Conservation (phyloP, 2,329 filamentous ascomycete genomes). For the Esteya vermicola region DNA sequence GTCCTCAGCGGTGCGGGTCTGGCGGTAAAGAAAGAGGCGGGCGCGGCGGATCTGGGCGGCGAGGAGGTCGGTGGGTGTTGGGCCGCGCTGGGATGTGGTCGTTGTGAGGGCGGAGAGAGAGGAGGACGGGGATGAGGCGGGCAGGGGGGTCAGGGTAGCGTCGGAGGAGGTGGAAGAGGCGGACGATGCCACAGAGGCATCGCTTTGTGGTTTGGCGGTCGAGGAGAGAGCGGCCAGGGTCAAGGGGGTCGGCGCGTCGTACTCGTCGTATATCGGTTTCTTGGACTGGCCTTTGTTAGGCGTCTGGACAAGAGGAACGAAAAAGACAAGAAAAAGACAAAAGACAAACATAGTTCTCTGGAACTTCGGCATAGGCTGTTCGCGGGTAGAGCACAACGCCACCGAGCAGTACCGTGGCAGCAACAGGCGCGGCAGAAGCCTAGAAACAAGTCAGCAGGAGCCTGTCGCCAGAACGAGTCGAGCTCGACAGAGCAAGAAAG, state of each 20-base stretch:
- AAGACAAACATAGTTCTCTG: conserved; percentile 14
- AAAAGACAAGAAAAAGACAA: neutral
- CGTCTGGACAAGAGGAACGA: neutral
- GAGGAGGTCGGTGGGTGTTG: conserved; percentile 80
- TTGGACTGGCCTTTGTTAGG: conserved; percentile 27
- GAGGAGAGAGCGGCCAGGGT: conserved; percentile 9
- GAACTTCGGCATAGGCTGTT: conserved; percentile 36
- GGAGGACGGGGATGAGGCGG: conserved; percentile 4
- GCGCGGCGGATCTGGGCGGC: conserved; percentile 67
- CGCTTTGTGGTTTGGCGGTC: conserved; percentile 8
- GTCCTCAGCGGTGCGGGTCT: conserved; percentile 63
- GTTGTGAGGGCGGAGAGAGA: conserved; percentile 13
- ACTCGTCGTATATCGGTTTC: conserved; percentile 73
- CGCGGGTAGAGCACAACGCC: conserved; percentile 32
- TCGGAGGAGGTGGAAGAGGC: conserved; percentile 5
- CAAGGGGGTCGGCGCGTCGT: conserved; percentile 24
- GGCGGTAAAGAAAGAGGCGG: conserved; percentile 66
- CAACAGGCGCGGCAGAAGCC: neutral
- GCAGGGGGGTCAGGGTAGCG: conserved; percentile 2
- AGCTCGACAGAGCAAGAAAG: no score
- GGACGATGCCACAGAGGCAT: neutral
- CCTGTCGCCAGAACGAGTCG: neutral
- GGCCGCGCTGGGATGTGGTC: conserved; percentile 24
- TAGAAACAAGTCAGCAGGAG: neutral
- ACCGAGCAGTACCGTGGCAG: conserved; percentile 33